A percentile compares a stretch with the other conserved stretches of the same genome.
Evolutionary conservation across 768 basidiomycete genomes (phyloP).

Genomic region (Calvatia gigantea): DNA sequence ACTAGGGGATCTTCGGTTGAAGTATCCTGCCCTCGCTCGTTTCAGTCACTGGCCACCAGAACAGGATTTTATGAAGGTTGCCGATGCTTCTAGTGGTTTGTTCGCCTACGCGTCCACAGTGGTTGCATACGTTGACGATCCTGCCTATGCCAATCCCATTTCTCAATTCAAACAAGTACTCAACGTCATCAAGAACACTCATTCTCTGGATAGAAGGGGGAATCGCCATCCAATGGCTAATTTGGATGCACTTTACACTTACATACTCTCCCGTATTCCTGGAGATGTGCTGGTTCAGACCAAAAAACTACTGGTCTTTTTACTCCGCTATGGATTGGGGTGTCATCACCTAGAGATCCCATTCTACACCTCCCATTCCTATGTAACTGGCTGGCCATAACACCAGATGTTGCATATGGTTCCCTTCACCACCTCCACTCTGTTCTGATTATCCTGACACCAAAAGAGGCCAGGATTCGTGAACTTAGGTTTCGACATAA

Average conservation of each 20-base stretch:
- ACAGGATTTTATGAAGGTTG: neutral
- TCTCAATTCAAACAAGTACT: neutral
- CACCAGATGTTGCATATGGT: neutral
- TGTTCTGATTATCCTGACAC: neutral
- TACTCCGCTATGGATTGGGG: too few relatives aligned
- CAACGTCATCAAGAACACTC: neutral
- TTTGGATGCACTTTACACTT: slow-evolving; percentile 9
- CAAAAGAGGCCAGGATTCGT: neutral
- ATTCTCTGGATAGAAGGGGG: neutral
- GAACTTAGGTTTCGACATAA: neutral
- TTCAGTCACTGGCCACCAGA: neutral
- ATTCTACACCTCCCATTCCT: neutral
- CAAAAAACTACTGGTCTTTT: neutral
- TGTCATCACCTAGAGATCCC: neutral
- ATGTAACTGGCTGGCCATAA: neutral
- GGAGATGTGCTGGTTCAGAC: neutral
- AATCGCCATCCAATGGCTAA: slow-evolving; percentile 1
- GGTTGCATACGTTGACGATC: neutral
- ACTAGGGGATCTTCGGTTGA: neutral
- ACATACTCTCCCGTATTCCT: neutral
- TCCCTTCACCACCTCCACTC: neutral
- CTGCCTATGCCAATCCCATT: neutral
- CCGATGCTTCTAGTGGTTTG: neutral
- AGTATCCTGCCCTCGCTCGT: neutral
- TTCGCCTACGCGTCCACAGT: neutral